Conservation (phyloP, 768 basidiomycete genomes). For the Lactifluus hygrophoroides region DNA sequence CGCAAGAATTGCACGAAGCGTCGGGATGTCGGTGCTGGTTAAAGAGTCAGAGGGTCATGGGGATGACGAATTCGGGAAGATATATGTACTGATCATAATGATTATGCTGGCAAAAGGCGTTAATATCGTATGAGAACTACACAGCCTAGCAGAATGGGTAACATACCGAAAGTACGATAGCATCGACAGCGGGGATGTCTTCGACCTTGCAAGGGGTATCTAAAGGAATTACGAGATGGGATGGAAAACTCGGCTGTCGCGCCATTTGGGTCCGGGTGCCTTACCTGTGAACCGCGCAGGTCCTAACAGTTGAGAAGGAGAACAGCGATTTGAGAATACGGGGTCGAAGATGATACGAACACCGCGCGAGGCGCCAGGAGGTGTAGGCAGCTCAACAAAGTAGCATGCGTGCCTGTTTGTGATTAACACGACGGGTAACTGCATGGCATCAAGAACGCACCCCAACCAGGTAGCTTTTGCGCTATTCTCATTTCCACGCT, state of each 20-base stretch:
- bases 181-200: conserved; percentile 42
- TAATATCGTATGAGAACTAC: not conserved
- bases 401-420: conserved; percentile 32
- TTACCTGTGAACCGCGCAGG: conserved; percentile 29
- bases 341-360: conserved; percentile 35
- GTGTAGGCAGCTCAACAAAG: conserved; percentile 31
- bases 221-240: conserved; percentile 4
- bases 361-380: conserved; percentile 29
- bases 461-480: conserved; percentile 20
- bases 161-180: conserved; percentile 40
- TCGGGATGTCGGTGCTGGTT: conserved; percentile 29
- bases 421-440: not conserved
- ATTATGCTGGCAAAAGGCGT: conserved; percentile 25
- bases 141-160: not conserved
- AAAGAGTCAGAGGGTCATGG: not conserved
- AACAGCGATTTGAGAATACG: conserved; percentile 30
- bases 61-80: not conserved
- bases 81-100: conserved; percentile 31
- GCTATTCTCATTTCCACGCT: conserved; percentile 3
- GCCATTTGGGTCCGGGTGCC: conserved; percentile 4
- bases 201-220: conserved; percentile 32
- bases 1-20: conserved; percentile 25
- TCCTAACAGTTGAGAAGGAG: conserved; percentile 27
- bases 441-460: not conserved
- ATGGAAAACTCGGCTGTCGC: not conserved